Evolutionary conservation across 2,329 filamentous ascomycete genomes (phyloP).

Genomic region (Curvularia sp.): DNA sequence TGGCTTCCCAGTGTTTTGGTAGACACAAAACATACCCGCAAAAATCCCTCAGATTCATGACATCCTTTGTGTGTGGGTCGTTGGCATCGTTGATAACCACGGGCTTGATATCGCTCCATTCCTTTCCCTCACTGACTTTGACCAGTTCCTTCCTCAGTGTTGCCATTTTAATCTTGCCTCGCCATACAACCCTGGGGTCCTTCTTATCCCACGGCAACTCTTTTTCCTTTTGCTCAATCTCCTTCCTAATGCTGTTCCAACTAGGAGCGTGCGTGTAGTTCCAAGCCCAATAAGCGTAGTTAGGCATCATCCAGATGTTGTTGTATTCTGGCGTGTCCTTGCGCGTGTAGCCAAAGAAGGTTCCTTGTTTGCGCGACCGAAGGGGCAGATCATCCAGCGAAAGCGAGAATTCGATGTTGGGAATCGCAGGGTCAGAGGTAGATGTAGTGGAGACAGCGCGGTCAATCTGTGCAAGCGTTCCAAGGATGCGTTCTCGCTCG

Average conservation of each 20-base stretch:
- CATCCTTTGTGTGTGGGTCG: constrained; percentile 42
- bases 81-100: constrained; percentile 44
- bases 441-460: constrained; percentile 39
- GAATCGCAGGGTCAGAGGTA: constrained; percentile 35
- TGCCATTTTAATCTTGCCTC: constrained; percentile 46
- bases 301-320: constrained; percentile 47
- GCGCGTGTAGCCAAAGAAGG: constrained; percentile 43
- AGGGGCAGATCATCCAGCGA: constrained; percentile 44
- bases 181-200: constrained; percentile 41
- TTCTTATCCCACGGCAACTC: constrained; percentile 39
- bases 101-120: constrained; percentile 44
- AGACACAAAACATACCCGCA: constrained; percentile 33
- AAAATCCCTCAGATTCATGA: constrained; percentile 45
- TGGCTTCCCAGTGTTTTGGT: not conserved
- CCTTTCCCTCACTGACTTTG: constrained; percentile 37
- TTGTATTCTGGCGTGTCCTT: constrained; percentile 38
- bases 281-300: constrained; percentile 48
- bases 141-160: constrained; percentile 39
- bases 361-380: constrained; percentile 35
- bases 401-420: constrained; percentile 44
- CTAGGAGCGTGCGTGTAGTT: constrained; percentile 46
- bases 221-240: constrained; percentile 35
- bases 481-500: constrained; percentile 45
- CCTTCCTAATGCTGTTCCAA: constrained; percentile 44
- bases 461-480: constrained; percentile 45